Evolutionary conservation across 352 stramenopile species (phyloP), one percentile per base, ranked within the genome.

Genomic region (Blastocystis sp.): DNA sequence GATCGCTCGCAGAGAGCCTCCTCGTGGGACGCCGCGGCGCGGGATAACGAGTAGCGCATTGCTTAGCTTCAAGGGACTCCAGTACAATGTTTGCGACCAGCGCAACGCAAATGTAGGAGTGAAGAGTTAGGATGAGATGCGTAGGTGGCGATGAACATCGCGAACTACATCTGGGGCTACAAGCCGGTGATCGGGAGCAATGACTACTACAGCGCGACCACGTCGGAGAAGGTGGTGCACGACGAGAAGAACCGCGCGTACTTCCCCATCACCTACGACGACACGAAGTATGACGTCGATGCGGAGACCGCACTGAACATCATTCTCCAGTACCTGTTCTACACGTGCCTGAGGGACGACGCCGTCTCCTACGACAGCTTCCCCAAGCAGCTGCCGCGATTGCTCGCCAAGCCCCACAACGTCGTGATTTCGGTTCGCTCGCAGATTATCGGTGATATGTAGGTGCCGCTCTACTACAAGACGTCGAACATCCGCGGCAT

Each of bases 111-210:
- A 68, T 28, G 74, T 84, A 38, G 17, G 9, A 57, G 14, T 48
- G n/a, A 42, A 10, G 38, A 21, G 1, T 24, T 17, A 19, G 17
- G 3, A 69, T 66, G 9, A 69, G 17, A 21, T 0, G 0, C 6
- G 3, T 84, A 84, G 74, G 34, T 84, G 19, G 38, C 54, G 11
- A 68, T 57, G n/a, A 84, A 84, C 48, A 19, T 84, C 66, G 54
- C 74, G 14, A 68, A 59, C n/a, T 84, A 84, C 21, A 66, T 84
- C 21, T 84, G 74, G 74, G 57, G 48, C 7, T 57, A 38, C 21
- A 84, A 84, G 42, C 57, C 17, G n/a, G 54, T 84, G n/a, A 68
- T 84, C 45, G 74, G 74, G 6, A 84, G 74, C 52, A 69, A 68
- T 34, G 57, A 69, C 34, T 28, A n/a, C 19, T 69, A 59, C 60